A percentile compares a stretch with the other conserved stretches of the same genome.
These are phyloP conservation scores for Roridomyces roridus DNA, from an alignment of 768 basidiomycete species.

Conservation along the genomic window DNA sequence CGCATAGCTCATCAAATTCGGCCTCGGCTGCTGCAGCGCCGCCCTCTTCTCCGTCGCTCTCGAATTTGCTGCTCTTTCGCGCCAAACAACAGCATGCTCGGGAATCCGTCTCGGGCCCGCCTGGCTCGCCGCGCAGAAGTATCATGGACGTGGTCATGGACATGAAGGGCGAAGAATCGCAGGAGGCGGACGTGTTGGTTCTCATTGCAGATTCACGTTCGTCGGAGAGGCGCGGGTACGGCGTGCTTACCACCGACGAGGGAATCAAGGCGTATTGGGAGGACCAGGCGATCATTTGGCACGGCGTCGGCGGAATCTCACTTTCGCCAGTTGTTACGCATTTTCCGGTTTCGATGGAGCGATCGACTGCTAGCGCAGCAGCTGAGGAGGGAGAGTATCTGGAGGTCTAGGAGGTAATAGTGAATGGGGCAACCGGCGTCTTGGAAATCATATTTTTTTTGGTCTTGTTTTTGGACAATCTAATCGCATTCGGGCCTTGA, in stretches of 20 bases:
- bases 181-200: slow-evolving; percentile 31
- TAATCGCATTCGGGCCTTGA: not conserved
- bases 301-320: slow-evolving; percentile 22
- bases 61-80: slow-evolving; percentile 31
- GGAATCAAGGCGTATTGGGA: slow-evolving; percentile 45
- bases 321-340: not conserved
- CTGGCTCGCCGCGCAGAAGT: slow-evolving; percentile 37
- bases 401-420: not conserved
- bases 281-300: slow-evolving; percentile 38
- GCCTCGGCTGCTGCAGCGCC: not conserved
- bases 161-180: slow-evolving; percentile 37
- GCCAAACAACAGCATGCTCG: slow-evolving; percentile 33
- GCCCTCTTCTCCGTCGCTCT: slow-evolving; percentile 11
- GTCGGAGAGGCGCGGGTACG: not conserved
- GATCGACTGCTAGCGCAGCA: slow-evolving; percentile 41
- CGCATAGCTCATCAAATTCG: not conserved
- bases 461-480: not conserved
- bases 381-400: not conserved
- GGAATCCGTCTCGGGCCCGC: slow-evolving; percentile 32
- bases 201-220: slow-evolving; percentile 21
- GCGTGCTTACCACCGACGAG: slow-evolving; percentile 19
- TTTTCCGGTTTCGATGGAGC: slow-evolving; percentile 50
- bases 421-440: slow-evolving; percentile 23
- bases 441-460: not conserved
- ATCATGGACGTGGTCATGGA: slow-evolving; percentile 58